phyloP scores from a whole-genome alignment of 805 yeast genomes.

The Yarrowia deformans region DNA sequence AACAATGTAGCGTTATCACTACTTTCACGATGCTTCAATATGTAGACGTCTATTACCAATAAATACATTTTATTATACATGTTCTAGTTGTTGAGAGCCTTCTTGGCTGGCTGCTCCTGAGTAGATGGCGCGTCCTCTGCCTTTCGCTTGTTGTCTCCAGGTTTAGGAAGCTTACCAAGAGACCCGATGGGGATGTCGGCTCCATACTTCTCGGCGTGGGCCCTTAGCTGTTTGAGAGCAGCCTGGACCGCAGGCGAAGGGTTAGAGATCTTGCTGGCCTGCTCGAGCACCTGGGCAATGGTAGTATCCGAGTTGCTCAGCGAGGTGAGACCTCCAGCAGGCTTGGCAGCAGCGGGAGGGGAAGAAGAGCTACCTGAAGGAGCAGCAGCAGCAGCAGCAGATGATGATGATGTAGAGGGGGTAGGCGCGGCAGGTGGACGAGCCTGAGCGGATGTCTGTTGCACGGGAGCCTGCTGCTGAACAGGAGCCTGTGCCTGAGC shows the following conservation, averaged over 20 bases:
- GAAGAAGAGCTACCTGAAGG: conserved; percentile 27
- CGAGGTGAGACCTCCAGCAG: conserved; percentile 19
- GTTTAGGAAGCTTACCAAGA: conserved; percentile 36
- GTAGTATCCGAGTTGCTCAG: conserved; percentile 41
- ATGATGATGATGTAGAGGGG: conserved; percentile 12
- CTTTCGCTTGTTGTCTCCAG: conserved; percentile 34
- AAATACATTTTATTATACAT: conserved; percentile 36
- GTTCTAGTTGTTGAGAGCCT: conserved; percentile 28
- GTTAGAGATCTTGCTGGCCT: conserved; percentile 51
- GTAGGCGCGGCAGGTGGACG: conserved; percentile 6
- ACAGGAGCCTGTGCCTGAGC: conserved; percentile 1
- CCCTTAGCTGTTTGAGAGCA: conserved; percentile 50
- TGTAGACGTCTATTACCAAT: conserved; percentile 18
- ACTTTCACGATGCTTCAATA: not conserved
- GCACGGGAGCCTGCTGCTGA: not conserved
- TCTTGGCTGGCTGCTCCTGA: conserved; percentile 21
- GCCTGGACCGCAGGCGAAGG: conserved; percentile 50
- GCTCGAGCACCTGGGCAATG: conserved; percentile 50
- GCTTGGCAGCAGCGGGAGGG: conserved; percentile 20
- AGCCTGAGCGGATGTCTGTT: not conserved
- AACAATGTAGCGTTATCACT: too few relatives aligned
- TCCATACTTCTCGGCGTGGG: conserved; percentile 45
- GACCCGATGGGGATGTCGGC: conserved; percentile 38
- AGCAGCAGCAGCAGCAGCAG: conserved; percentile 16
- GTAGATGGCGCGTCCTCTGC: conserved; percentile 26